Conservation (phyloP, 2,329 filamentous ascomycete species). For the Neonectria hederae region DNA sequence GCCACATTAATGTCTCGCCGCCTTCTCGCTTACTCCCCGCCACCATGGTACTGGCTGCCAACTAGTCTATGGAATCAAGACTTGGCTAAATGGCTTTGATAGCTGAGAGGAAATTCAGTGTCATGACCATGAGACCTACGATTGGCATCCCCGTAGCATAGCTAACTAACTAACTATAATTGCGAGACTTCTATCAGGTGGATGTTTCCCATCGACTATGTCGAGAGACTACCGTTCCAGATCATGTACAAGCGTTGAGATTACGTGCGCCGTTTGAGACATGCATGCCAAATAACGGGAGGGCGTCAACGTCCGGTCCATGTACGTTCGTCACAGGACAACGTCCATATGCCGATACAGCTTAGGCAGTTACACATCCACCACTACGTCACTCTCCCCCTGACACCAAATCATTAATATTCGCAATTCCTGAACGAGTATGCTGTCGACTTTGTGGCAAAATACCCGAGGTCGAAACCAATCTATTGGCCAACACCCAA, state of each 20-base stretch:
- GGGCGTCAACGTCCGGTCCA: not conserved
- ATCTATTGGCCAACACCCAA: not conserved
- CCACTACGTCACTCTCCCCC: not conserved
- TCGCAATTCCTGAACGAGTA: not conserved
- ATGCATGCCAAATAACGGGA: not conserved
- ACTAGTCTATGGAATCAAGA: no score
- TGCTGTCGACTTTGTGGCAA: not conserved
- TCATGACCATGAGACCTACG: not conserved
- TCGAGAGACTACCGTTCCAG: not conserved
- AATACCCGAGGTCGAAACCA: not conserved
- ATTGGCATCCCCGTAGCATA: not conserved
- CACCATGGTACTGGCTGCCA: not conserved
- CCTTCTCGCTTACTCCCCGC: slow-evolving; percentile 2
- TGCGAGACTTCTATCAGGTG: no score
- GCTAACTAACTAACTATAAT: no score
- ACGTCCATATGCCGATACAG: not conserved
- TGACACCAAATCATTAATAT: not conserved
- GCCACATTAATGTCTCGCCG: slow-evolving; percentile 1
- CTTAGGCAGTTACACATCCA: not conserved
- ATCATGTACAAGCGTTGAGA: not conserved
- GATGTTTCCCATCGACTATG: not conserved
- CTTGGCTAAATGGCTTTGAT: not conserved
- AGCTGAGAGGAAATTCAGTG: not conserved
- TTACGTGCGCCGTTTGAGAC: not conserved
- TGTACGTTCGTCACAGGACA: not conserved